Evolutionary conservation across 2,329 filamentous ascomycete genomes (phyloP).

Genomic region (Fusarium sp.): DNA sequence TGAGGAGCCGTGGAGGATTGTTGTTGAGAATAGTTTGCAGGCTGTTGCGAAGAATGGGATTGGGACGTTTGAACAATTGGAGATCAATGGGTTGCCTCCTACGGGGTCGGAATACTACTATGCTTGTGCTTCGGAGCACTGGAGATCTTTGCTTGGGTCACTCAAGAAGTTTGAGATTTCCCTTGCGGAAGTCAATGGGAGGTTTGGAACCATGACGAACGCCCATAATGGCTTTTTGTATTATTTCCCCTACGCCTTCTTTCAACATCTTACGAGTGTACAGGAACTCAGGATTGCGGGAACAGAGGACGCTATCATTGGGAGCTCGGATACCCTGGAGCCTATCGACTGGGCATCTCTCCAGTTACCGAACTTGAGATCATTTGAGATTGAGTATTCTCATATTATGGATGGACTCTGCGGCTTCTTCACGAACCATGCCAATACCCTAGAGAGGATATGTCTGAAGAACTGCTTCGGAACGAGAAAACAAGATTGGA

Average conservation of each 20-base stretch:
- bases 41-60: background rate
- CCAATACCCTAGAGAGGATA: background rate
- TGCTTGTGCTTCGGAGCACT: background rate
- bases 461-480: background rate
- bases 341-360: conserved; percentile 10
- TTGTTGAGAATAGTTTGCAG: background rate
- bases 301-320: background rate
- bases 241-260: background rate
- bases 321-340: background rate
- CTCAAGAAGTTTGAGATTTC: background rate
- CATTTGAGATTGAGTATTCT: conserved; percentile 1
- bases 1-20: conserved; percentile 5
- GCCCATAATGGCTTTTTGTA: background rate
- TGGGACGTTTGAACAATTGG: background rate
- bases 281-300: background rate
- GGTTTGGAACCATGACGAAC: background rate
- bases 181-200: background rate
- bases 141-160: background rate
- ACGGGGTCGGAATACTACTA: conserved; percentile 1
- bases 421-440: background rate
- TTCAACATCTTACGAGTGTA: background rate
- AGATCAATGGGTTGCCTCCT: background rate
- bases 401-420: background rate
- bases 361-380: background rate
- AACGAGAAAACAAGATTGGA: background rate